Percentiles rank a stretch among this genome's conserved stretches.
These are phyloP conservation scores for Penicillium sp. DNA, from an alignment of 2,329 filamentous ascomycete species.

Conservation along the genomic window DNA sequence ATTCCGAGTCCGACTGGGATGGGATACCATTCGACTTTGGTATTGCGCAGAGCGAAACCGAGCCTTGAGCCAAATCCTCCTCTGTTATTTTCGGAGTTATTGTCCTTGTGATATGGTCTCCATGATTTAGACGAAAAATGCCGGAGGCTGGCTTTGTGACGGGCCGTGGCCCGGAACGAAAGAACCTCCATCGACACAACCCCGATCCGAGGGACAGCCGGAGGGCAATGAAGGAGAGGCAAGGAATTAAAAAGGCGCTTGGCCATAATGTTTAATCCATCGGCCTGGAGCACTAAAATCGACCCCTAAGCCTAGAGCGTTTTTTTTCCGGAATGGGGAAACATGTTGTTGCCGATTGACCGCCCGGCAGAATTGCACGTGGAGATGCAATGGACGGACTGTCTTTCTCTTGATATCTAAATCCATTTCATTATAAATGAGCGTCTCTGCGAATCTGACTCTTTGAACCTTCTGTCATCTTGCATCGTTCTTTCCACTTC, in stretches of 20 bases:
- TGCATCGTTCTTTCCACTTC: background rate
- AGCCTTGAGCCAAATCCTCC: constrained; percentile 58
- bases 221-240: constrained; percentile 22
- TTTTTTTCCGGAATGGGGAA: constrained; percentile 15
- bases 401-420: background rate
- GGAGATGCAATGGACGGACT: background rate
- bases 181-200: constrained; percentile 33
- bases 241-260: constrained; percentile 31
- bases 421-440: background rate
- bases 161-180: constrained; percentile 32
- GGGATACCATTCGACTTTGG: constrained; percentile 80
- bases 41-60: constrained; percentile 58
- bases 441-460: background rate
- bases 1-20: constrained; percentile 86
- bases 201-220: constrained; percentile 20
- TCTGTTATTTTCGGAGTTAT: constrained; percentile 35
- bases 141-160: constrained; percentile 27
- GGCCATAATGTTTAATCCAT: constrained; percentile 37
- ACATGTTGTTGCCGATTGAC: constrained; percentile 7
- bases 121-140: constrained; percentile 43
- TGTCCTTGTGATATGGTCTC: constrained; percentile 41
- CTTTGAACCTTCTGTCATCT: background rate
- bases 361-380: constrained; percentile 20
- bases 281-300: constrained; percentile 13
- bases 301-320: constrained; percentile 13